Percentiles rank a stretch among this genome's conserved stretches.
Conservation (phyloP, 257 asterid species). For the Plantago major region DNA sequence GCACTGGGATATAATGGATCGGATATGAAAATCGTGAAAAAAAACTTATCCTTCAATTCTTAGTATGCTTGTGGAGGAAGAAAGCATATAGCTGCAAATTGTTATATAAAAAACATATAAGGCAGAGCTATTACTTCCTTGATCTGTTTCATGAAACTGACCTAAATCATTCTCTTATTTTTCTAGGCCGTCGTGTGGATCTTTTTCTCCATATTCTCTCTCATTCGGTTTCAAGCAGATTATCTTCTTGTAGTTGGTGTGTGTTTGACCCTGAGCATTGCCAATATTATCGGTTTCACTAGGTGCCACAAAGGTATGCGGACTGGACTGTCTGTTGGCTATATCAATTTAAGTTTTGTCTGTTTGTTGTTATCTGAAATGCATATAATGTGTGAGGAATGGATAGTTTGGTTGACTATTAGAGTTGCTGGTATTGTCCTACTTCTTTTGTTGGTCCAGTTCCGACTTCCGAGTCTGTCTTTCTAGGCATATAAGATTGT, state of each 20-base stretch:
- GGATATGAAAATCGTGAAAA: too few relatives aligned
- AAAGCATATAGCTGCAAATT: too few relatives aligned
- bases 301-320: conserved; percentile 55
- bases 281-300: conserved; percentile 63
- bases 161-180: conserved; percentile 12
- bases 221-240: conserved; percentile 63
- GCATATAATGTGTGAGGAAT: too few relatives aligned
- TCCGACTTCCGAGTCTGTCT: not conserved
- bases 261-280: conserved; percentile 55
- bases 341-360: not conserved
- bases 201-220: conserved; percentile 56
- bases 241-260: conserved; percentile 55
- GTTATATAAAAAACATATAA: too few relatives aligned
- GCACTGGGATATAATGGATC: too few relatives aligned
- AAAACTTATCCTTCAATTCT: not conserved
- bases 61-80: too few relatives aligned
- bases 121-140: too few relatives aligned
- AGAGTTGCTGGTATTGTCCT: too few relatives aligned
- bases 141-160: not conserved
- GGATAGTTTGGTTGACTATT: too few relatives aligned
- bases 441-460: too few relatives aligned
- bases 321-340: not conserved
- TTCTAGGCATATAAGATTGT: not conserved
- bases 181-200: conserved; percentile 58
- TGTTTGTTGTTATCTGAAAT: not conserved